These are phyloP conservation scores for Leccinum variicolor DNA, from an alignment of 768 basidiomycete genomes.

Conservation along the genomic window DNA sequence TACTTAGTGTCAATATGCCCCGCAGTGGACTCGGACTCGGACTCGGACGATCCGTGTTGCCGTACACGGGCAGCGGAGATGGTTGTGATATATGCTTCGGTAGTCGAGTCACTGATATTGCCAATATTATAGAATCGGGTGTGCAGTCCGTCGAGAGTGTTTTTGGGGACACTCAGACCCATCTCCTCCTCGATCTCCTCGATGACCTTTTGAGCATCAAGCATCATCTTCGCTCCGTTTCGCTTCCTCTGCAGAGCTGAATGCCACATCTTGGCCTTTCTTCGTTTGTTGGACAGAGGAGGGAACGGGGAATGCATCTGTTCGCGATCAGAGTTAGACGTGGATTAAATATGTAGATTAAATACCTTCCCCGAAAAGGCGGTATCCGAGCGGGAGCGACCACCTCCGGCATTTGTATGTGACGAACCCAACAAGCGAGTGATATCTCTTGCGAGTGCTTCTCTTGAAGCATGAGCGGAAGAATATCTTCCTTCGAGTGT, in stretches of 20 bases:
- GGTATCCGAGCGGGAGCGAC: background rate
- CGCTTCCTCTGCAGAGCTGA: background rate
- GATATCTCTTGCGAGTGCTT: background rate
- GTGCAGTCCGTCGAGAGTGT: background rate
- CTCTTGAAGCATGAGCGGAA: background rate
- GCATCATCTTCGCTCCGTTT: background rate
- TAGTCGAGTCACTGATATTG: background rate
- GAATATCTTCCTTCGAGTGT: background rate
- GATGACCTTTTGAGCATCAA: background rate
- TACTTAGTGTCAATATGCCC: background rate
- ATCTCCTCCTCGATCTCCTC: background rate
- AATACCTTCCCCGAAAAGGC: background rate
- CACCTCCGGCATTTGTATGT: background rate
- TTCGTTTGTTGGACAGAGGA: background rate
- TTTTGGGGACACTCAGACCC: background rate
- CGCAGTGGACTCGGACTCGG: background rate
- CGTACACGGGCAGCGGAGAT: background rate
- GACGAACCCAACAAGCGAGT: background rate
- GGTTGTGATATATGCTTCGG: background rate
- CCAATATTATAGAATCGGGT: background rate
- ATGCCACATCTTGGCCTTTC: background rate
- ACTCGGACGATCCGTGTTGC: background rate
- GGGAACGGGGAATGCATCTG: background rate
- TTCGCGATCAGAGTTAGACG: background rate
- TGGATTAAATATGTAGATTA: background rate